Base-by-base conservation (phyloP, 192 early-diverging fungal species). In the Coemansia sp. region DNA sequence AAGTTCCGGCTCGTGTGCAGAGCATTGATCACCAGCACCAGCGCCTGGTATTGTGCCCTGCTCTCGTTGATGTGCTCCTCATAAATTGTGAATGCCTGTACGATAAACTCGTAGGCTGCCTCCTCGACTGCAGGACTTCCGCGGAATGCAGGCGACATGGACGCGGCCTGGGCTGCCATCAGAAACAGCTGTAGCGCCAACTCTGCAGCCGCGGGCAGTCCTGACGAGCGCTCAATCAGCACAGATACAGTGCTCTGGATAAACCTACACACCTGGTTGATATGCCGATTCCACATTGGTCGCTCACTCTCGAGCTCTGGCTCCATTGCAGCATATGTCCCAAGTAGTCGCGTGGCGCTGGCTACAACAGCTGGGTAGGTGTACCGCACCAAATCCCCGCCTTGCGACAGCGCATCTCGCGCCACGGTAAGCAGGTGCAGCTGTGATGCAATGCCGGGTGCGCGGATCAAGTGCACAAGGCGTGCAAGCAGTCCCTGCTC, bases 101-200 rank as follows among this genome's bases (percentile, higher is more conserved):
- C 95, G 76, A 98, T 88, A 78, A 98, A 96, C 75, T 99, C 98
- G 76, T 98, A 99, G 9, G 88, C 87, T n/a, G 94, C 83, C 62
- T 98, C 96, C 67, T 97, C 95, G 69, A 93, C 87, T 6, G 92
- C 87, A 16, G 86, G 84, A 70, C 94, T 91, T 24, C 58, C 70
- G 54, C 74, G 73, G 62, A 82, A 82, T 10, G 74, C 80, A 10
- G 67, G 60, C 18, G 73, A 67, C 52, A 71, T 67, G 58, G 94
- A 88, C 10, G 95, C 94, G 18, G 87, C 86, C 60, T 93, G 87
- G 0, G 94, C 97, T 2, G 92, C 90, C 67, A 93, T 71, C 64
- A 99, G 74, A 68, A 90, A 96, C 63, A 98, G 70, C 32, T 92
- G 87, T 57, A 99, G 70, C n/a, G 84, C 74, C 56, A 87, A 74